phyloP scores from a whole-genome alignment of 2,329 filamentous ascomycete species.

The Akanthomyces muscarius region DNA sequence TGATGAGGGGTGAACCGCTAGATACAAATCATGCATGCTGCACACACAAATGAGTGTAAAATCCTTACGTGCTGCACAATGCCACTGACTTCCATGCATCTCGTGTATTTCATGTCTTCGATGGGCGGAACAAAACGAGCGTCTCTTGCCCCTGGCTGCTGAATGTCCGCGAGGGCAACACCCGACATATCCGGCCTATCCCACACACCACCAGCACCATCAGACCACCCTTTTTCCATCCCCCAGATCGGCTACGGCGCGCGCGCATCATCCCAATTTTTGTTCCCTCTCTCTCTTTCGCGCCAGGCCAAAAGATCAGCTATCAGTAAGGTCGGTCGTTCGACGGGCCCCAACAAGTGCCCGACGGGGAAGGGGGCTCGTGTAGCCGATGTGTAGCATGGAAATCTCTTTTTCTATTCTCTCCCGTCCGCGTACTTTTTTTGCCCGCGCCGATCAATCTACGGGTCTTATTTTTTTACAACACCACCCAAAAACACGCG shows the following conservation, averaged over 20 bases:
- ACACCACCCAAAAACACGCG: neutral
- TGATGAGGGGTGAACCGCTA: too few species aligned
- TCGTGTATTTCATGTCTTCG: too few species aligned
- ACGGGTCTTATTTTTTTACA: neutral
- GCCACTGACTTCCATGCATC: too few species aligned
- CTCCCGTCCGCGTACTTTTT: neutral
- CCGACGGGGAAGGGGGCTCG: neutral
- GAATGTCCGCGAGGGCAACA: neutral
- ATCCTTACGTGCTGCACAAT: too few species aligned
- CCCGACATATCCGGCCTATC: neutral
- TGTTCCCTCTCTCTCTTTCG: neutral
- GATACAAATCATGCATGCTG: too few species aligned
- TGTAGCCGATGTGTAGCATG: neutral
- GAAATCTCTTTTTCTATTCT: neutral
- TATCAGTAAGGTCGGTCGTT: too few species aligned
- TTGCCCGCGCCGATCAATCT: neutral
- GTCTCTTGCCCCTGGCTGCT: too few species aligned
- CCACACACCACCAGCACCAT: neutral
- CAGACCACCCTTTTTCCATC: neutral
- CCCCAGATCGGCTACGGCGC: neutral
- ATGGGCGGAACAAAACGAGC: too few species aligned
- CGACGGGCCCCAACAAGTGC: too few species aligned
- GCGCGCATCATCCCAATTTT: neutral
- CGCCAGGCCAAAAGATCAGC: slow-evolving; percentile 1
- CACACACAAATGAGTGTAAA: too few species aligned